These are phyloP conservation scores for Paramecium sonneborni DNA, from an alignment of 73 alveolate species.

Conservation along the genomic window DNA sequence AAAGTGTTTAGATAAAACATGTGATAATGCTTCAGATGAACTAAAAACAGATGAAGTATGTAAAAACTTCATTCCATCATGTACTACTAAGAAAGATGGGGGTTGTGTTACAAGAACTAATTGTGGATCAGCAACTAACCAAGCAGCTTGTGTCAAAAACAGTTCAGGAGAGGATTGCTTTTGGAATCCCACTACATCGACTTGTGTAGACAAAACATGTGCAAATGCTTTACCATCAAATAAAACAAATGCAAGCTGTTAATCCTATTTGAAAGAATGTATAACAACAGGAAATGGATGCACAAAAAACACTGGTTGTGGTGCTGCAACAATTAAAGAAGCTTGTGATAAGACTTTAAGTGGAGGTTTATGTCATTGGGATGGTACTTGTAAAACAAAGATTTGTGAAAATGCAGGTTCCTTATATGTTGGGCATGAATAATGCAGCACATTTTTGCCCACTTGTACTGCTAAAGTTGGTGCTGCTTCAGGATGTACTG, in stretches of 20 bases:
- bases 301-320: background rate
- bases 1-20: background rate
- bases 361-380: background rate
- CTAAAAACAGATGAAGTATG: background rate
- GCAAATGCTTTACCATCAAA: background rate
- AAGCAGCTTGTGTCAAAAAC: background rate
- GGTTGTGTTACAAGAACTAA: conserved; percentile 29
- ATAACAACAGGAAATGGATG: conserved; percentile 44
- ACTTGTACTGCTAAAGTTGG: background rate
- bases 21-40: conserved; percentile 13
- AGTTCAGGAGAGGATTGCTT: background rate
- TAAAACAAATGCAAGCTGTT: background rate
- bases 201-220: background rate
- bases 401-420: conserved; percentile 20
- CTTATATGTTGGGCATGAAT: background rate
- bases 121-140: background rate
- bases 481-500: background rate
- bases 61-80: background rate
- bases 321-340: background rate
- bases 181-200: background rate
- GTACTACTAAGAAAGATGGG: conserved; percentile 37
- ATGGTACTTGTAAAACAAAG: background rate
- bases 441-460: background rate
- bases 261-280: background rate
- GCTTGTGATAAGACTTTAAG: background rate